Base-by-base conservation (phyloP, 208 protist genomes). In the Spongospora subterranea region DNA sequence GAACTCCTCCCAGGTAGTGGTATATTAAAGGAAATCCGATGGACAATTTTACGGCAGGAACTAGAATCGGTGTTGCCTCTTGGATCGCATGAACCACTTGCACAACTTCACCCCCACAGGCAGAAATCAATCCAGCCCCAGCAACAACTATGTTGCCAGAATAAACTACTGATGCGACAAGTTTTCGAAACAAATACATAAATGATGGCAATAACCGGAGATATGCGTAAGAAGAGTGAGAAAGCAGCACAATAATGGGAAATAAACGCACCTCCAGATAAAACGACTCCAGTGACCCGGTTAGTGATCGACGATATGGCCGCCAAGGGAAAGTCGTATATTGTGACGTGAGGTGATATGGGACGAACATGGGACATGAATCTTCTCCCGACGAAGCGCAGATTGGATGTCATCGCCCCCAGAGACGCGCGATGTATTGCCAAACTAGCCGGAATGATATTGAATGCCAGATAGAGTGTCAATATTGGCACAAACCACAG, bases 1-100 rank as follows among this genome's bases (percentile, higher is more conserved):
- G 89, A 89, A 91, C 39, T 20, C 89, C 89, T 89, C 45, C 89
- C 54, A 91, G 39, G n/a, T 91, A 91, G 39, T 91, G 89, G 89
- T 91, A 91, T 11, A 66, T n/a, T 6, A 91, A 64, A 17, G 89
- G 89, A 64, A 91, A 91, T 65, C n/a, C 89, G 17, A 91, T 76
- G 6, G 39, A 32, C 6, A 91, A 64, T 64, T 91, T 91, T 35
- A 91, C 1, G 20, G 39, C 45, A 41, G 89, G 89, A 32, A 91
- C 50, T 29, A 90, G 1, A 29, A 66, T 76, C 6, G 89, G 89
- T 32, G 89, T 50, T 13, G n/a, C 6, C 1, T 32, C 29, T 32
- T 91, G 60, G 60, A 66, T 66, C 13, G 6, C 29, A 35, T 91
- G 35, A 91, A 91, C 66, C 0, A 91, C 35, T 11, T 35, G 60